These are phyloP conservation scores for Cryphonectria radicalis DNA, from an alignment of 2,329 filamentous ascomycete genomes.

Conservation along the genomic window DNA sequence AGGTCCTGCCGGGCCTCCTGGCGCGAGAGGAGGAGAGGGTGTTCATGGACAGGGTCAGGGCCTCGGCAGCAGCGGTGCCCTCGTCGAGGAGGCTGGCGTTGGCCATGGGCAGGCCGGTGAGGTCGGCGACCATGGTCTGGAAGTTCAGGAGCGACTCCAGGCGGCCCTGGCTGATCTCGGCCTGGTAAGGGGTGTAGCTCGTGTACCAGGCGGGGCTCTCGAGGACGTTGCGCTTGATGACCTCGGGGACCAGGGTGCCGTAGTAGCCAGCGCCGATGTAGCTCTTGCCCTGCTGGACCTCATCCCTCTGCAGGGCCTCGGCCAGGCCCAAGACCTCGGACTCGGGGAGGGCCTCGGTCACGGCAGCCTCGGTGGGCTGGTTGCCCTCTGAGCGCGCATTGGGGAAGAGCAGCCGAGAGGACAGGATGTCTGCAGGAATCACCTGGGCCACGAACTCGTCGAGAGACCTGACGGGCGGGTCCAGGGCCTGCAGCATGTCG, in stretches of 20 bases:
- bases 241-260: constrained; percentile 80
- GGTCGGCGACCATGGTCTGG: constrained; percentile 88
- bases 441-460: constrained; percentile 87
- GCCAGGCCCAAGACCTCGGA: constrained; percentile 57
- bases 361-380: constrained; percentile 42
- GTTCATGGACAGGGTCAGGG: constrained; percentile 91
- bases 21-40: constrained; percentile 71
- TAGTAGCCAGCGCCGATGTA: constrained; percentile 91
- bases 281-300: constrained; percentile 56
- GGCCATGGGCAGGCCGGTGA: constrained; percentile 84
- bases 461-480: constrained; percentile 72
- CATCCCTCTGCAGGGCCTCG: constrained; percentile 37
- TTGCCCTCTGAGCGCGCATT: constrained; percentile 46
- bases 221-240: constrained; percentile 90
- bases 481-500: constrained; percentile 79
- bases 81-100: constrained; percentile 93
- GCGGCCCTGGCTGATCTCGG: constrained; percentile 94
- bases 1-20: constrained; percentile 77
- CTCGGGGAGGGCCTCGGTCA: constrained; percentile 58
- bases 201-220: constrained; percentile 98
- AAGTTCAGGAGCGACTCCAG: constrained; percentile 93
- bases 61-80: constrained; percentile 89
- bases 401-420: constrained; percentile 65
- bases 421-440: constrained; percentile 78
- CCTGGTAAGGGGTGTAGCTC: constrained; percentile 96